Evolutionary conservation across 2,329 filamentous ascomycete species (phyloP).

Genomic region (Alternaria conjuncta): DNA sequence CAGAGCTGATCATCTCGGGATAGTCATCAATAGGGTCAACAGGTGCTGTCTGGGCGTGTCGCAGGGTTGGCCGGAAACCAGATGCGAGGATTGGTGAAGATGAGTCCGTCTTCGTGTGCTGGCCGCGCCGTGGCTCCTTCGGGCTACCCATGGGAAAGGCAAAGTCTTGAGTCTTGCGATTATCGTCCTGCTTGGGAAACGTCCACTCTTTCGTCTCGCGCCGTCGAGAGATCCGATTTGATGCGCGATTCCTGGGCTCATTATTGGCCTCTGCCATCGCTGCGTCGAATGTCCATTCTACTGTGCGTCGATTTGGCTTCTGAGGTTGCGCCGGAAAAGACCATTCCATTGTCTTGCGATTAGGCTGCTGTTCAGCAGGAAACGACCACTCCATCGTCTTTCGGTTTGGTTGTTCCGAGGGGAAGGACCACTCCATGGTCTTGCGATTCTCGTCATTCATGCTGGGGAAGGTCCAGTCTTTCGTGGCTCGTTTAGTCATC

Average conservation of each 20-base stretch:
- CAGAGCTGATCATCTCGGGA: constrained; percentile 39
- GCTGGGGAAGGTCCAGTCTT: constrained; percentile 63
- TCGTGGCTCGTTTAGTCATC: constrained; percentile 50
- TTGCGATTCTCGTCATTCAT: constrained; percentile 51
- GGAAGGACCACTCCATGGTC: constrained; percentile 64
- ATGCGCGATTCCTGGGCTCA: constrained; percentile 37
- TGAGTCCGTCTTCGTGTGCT: constrained; percentile 18
- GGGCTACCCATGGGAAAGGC: constrained; percentile 42
- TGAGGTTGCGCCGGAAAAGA: constrained; percentile 51
- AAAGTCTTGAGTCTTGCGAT: constrained; percentile 45
- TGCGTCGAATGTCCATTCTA: constrained; percentile 57
- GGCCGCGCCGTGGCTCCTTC: constrained; percentile 18
- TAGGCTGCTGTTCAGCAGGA: constrained; percentile 41
- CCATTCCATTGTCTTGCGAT: constrained; percentile 60
- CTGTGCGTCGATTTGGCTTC: constrained; percentile 51
- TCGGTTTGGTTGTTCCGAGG: constrained; percentile 45
- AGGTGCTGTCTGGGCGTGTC: constrained; percentile 52
- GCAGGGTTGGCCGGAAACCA: constrained; percentile 49
- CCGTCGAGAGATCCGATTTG: constrained; percentile 40
- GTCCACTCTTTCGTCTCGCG: constrained; percentile 44
- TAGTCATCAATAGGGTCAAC: constrained; percentile 49
- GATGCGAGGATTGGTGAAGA: constrained; percentile 41
- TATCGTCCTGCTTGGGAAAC: constrained; percentile 31
- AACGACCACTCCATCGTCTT: constrained; percentile 58
- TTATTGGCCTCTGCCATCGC: constrained; percentile 51